Evolutionary conservation across 768 basidiomycete species (phyloP).

Genomic region (Harrya chromipes): DNA sequence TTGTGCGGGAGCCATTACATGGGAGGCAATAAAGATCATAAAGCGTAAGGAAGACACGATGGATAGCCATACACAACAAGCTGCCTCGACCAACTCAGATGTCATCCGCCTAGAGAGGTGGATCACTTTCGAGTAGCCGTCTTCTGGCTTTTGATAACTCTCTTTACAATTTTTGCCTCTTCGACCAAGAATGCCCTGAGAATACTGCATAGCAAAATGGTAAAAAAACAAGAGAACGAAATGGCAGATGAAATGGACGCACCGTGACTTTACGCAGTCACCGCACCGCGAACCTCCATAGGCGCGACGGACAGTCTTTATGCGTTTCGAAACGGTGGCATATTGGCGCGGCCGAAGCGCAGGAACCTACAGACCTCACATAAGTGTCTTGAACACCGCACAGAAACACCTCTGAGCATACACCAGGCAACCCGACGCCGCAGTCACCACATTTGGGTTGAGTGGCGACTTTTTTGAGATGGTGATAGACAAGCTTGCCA

Average conservation of each 20-base stretch:
- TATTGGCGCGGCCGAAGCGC: slow-evolving; percentile 96
- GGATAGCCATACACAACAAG: slow-evolving; percentile 12
- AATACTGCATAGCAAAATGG: slow-evolving; percentile 53
- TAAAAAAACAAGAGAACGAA: background rate
- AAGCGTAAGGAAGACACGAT: slow-evolving; percentile 9
- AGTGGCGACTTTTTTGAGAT: slow-evolving; percentile 90
- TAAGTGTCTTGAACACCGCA: background rate
- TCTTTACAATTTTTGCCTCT: slow-evolving; percentile 99
- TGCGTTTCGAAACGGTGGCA: slow-evolving; percentile 92
- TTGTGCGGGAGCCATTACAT: slow-evolving; percentile 19
- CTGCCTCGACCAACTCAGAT: background rate
- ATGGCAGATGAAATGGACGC: slow-evolving; percentile 28
- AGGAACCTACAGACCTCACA: slow-evolving; percentile 57
- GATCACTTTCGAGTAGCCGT: slow-evolving; percentile 25
- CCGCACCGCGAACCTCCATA: slow-evolving; percentile 99
- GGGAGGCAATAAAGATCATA: slow-evolving; percentile 17
- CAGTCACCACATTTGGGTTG: slow-evolving; percentile 99
- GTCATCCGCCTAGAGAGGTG: background rate
- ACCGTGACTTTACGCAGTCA: slow-evolving; percentile 94
- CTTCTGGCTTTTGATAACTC: slow-evolving; percentile 89
- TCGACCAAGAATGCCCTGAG: slow-evolving; percentile 98
- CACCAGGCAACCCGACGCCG: slow-evolving; percentile 89
- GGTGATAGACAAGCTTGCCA: slow-evolving; percentile 97
- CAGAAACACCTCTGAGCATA: slow-evolving; percentile 42
- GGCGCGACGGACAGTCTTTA: slow-evolving; percentile 94